Conservation (phyloP, 106 monocot species). For the Vanilla planifolia region DNA sequence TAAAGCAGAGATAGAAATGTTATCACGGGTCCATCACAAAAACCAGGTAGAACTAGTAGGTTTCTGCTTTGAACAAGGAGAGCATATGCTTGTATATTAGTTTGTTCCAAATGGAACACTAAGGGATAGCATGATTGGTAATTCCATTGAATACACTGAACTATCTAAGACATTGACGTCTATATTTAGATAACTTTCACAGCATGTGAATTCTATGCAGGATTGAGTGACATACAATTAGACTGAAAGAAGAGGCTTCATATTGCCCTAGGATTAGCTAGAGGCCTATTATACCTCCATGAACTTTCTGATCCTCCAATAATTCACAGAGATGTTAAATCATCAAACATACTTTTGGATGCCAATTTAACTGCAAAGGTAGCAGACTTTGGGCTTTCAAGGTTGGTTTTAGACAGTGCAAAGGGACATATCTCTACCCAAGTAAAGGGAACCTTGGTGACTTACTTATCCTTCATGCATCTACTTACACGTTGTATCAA, state of each 20-base stretch:
- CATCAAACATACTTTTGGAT: conserved; percentile 34
- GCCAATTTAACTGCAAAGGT: conserved; percentile 29
- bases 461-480: too few relatives aligned
- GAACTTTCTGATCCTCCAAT: conserved; percentile 34
- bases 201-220: too few relatives aligned
- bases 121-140: conserved; percentile 60
- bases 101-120: conserved; percentile 68
- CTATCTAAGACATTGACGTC: background rate
- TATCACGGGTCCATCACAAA: conserved; percentile 71
- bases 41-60: conserved; percentile 74
- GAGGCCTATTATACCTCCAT: conserved; percentile 28
- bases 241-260: conserved; percentile 31
- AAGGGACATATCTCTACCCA: conserved; percentile 18
- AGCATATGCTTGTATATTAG: conserved; percentile 77
- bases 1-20: conserved; percentile 82
- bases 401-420: background rate
- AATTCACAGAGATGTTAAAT: conserved; percentile 32
- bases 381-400: conserved; percentile 37
- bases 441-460: conserved; percentile 36
- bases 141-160: background rate
- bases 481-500: too few relatives aligned
- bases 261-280: conserved; percentile 23
- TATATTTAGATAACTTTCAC: background rate
- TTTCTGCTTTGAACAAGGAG: conserved; percentile 72
- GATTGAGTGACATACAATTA: conserved; percentile 8